Conservation (phyloP, 257 asterid genomes). For the Nicotiana paniculata region DNA sequence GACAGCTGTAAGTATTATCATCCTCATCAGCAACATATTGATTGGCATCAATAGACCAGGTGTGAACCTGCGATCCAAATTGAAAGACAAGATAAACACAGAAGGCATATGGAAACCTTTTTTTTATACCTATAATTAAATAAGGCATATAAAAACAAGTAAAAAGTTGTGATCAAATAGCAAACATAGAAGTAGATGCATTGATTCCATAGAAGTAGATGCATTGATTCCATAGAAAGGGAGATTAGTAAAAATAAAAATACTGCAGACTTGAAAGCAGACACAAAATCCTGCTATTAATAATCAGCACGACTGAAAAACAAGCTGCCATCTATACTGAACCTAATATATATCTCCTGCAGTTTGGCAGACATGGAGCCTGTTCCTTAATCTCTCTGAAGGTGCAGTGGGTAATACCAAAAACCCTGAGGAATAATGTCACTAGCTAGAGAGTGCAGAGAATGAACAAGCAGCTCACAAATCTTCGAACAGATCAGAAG, state of each 20-base stretch:
- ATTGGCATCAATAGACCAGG: slow-evolving; percentile 92
- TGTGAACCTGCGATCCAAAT: slow-evolving; percentile 46
- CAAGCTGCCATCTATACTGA: not conserved
- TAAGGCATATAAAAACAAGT: slow-evolving; percentile 7
- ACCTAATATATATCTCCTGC: not conserved
- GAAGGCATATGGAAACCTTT: slow-evolving; percentile 6
- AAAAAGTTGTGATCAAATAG: not conserved
- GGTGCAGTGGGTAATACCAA: not conserved
- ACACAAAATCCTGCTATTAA: not conserved
- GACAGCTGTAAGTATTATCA: slow-evolving; percentile 86
- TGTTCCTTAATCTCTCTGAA: not conserved
- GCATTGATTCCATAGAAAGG: not conserved
- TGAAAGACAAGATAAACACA: not conserved
- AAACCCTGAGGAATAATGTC: not conserved
- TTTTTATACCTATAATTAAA: not conserved
- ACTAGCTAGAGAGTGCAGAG: not conserved
- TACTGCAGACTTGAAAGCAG: not conserved
- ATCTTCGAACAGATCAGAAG: not conserved
- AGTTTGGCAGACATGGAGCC: not conserved
- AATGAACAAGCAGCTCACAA: no score
- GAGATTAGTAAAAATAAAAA: not conserved
- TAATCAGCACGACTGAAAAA: not conserved
- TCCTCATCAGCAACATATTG: slow-evolving; percentile 97
- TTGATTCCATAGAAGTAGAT: not conserved
- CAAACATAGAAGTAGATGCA: not conserved